Evolutionary conservation across 1,139 yeast species (phyloP), one percentile per base, ranked within the genome.

Genomic region (Candida pseudocylindracea): DNA sequence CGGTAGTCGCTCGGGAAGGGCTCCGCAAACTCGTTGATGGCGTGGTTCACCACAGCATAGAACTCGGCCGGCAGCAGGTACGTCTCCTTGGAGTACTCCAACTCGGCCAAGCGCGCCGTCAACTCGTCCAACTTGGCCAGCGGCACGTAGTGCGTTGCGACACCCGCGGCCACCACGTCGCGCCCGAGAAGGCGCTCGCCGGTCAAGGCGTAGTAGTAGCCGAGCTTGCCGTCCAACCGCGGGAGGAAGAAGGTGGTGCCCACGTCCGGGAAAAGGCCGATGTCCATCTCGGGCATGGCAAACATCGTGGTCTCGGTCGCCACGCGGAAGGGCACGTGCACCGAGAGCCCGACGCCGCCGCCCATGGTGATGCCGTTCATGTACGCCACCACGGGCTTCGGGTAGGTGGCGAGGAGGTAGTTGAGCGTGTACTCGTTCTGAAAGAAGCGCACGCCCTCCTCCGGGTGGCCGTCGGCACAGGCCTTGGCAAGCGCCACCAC

Each of bases 201-300:
- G 2, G 98, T 85, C 42, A 88, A 58, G 11, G 93, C 91, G 39
- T 81, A 57, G 51, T 79, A 88, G 48, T 73, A 67, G 31, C 96
- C 96, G 38, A 85, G 54, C 45, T 78, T 70, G 37, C 80, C 81
- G 45, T 78, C 88, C 39, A 83, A 55, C 42, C 80, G 67, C 30
- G 93, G 81, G 42, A 91, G 59, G 54, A 85, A 85, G 53, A 79
- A 85, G 7, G 93, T 72, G 30, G 92, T 75, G 30, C 96, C 98
- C 8, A 88, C 96, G 50, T 88, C 99, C 8, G 94, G 93, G 57
- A 80, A 79, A 51, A 85, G 81, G 0, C 99, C 99, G 49, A 91
- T 88, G 44, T 80, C 88, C 63, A 91, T 76, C 53, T 88, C 98
- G 6, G 98, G 98, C 98, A 88, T 91, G 38, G 96, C 93, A 54